Percentiles rank a stretch among this genome's conserved stretches.
Conservation (phyloP, 108 stramenopile genomes). For the Cyclotella kingstonii region DNA sequence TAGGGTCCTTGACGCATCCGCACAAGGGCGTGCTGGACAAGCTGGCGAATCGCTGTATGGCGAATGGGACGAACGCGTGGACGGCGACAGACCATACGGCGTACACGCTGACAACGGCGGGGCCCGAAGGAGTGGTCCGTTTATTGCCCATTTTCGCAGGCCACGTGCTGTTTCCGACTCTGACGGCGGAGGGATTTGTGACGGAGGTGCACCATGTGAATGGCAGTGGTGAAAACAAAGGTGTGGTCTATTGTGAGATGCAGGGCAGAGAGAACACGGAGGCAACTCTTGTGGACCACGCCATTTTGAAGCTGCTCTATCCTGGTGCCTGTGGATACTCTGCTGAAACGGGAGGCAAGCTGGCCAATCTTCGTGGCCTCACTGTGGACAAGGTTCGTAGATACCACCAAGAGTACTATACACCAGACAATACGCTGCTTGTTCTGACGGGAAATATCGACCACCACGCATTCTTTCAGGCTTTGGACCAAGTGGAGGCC, state of each 20-base stretch:
- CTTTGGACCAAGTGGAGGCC: slow-evolving; percentile 41
- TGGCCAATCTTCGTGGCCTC: slow-evolving; percentile 34
- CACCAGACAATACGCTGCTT: slow-evolving; percentile 36
- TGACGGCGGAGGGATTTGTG: slow-evolving; percentile 44
- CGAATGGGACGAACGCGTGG: slow-evolving; percentile 51
- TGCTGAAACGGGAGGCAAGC: slow-evolving; percentile 46
- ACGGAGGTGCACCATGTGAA: slow-evolving; percentile 50
- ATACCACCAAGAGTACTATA: slow-evolving; percentile 45
- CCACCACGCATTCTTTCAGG: slow-evolving; percentile 28
- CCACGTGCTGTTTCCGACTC: slow-evolving; percentile 46
- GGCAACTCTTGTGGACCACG: slow-evolving; percentile 42
- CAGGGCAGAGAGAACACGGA: slow-evolving; percentile 48
- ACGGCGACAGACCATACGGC: slow-evolving; percentile 55
- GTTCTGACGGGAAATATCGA: slow-evolving; percentile 42
- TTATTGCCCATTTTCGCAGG: slow-evolving; percentile 46
- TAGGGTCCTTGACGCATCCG: slow-evolving; percentile 40
- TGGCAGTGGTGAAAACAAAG: slow-evolving; percentile 45
- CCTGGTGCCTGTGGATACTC: slow-evolving; percentile 37
- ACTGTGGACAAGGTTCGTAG: slow-evolving; percentile 30
- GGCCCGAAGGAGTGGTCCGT: slow-evolving; percentile 36
- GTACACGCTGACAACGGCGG: slow-evolving; percentile 46
- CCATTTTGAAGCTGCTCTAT: slow-evolving; percentile 35
- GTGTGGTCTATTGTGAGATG: slow-evolving; percentile 54
- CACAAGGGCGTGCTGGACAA: slow-evolving; percentile 53
- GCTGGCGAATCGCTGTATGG: slow-evolving; percentile 51